Evolutionary conservation across 2,329 filamentous ascomycete species (phyloP), one percentile per base, ranked within the genome.

Genomic region (Arthrinium phaeospermum): DNA sequence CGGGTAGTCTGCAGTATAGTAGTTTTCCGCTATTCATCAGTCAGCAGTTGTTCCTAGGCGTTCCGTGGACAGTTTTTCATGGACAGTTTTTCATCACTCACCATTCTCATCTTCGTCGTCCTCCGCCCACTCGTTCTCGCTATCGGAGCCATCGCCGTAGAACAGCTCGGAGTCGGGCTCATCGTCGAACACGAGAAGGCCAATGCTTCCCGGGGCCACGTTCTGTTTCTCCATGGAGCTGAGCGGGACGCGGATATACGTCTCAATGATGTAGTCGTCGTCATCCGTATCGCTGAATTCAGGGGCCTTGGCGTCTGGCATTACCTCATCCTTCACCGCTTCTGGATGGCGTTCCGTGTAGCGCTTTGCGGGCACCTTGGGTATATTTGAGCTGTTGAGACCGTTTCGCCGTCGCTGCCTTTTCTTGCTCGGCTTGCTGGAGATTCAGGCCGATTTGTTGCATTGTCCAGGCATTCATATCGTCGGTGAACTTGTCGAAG

Each of bases 1-100:
- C 93, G 93, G 93, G 76, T 95, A 95, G 79, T 95, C 93, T 71
- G 92, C 91, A 4, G 91, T 90, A 78, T 95, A 94, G 81, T 94
- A 91, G 77, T 94, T 92, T 79, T 95, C 93, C 47, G 93, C 92
- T 91, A 73, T 67, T 24, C 8, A 10, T 1, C 19, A 34, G 27
- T 70, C 30, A 70, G 49, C 27, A 22, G 30, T 13, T 5, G 68
- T 30, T 8, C 47, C n/a, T n/a, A n/a, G n/a, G n/a, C n/a, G n/a
- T n/a, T n/a, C n/a, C n/a, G n/a, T n/a, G n/a, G n/a, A n/a, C n/a
- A n/a, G n/a, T n/a, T n/a, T n/a, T n/a, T n/a, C n/a, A n/a, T n/a
- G n/a, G n/a, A n/a, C n/a, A n/a, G n/a, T n/a, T n/a, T n/a, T n/a
- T n/a, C n/a, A n/a, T n/a, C n/a, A n/a, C n/a, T 71, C 82, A 91